Conservation (phyloP, 164 flowering plant species). For the Kingdonia uniflora region DNA sequence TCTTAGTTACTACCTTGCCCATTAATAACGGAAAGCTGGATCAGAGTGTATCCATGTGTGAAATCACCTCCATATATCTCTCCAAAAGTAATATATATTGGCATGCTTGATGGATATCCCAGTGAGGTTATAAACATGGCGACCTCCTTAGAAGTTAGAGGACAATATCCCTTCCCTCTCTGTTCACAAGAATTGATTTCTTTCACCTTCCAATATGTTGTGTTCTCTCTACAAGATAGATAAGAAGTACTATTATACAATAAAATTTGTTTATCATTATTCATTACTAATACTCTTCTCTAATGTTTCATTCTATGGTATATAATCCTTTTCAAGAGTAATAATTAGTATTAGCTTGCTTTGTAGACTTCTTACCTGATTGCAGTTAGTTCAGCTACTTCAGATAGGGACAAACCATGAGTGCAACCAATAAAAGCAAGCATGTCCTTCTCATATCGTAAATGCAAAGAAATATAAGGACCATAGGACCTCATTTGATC, state of each 20-base stretch:
- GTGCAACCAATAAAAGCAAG: slow-evolving; percentile 99
- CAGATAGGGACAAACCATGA: slow-evolving; percentile 62
- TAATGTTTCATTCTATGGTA: too few relatives aligned
- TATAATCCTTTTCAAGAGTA: too few relatives aligned
- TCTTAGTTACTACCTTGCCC: slow-evolving; percentile 60
- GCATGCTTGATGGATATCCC: slow-evolving; percentile 77
- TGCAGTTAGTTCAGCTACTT: slow-evolving; percentile 71
- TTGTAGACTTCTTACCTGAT: slow-evolving; percentile 46
- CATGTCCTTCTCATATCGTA: slow-evolving; percentile 95
- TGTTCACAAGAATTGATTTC: slow-evolving; percentile 71
- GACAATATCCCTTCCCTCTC: slow-evolving; percentile 82
- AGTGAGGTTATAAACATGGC: slow-evolving; percentile 74
- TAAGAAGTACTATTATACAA: not conserved
- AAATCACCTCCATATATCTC: slow-evolving; percentile 91
- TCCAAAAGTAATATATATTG: slow-evolving; percentile 93
- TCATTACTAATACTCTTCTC: too few relatives aligned
- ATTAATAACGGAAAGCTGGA: slow-evolving; percentile 68
- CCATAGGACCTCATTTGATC: slow-evolving; percentile 90
- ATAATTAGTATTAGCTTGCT: not conserved
- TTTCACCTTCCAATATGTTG: slow-evolving; percentile 83
- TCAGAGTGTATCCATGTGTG: slow-evolving; percentile 51
- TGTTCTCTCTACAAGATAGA: slow-evolving; percentile 50
- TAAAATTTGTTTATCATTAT: too few relatives aligned
- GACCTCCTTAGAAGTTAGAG: slow-evolving; percentile 91
- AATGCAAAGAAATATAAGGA: slow-evolving; percentile 82